These are phyloP conservation scores for Coleophoma crateriformis DNA, from an alignment of 2,329 filamentous ascomycete species.

Conservation along the genomic window DNA sequence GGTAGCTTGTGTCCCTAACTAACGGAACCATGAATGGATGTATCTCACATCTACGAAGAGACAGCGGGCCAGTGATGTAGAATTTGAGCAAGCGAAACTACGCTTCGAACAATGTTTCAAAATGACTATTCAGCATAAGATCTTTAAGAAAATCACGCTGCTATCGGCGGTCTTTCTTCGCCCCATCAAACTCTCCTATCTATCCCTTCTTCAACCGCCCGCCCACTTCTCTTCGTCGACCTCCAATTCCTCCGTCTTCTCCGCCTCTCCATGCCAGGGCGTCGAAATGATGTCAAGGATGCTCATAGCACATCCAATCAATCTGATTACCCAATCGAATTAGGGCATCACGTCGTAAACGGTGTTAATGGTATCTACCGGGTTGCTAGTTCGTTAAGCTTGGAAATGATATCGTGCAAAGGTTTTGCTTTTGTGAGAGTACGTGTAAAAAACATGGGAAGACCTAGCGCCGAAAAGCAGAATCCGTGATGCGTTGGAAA, in stretches of 20 bases:
- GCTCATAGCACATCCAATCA: too few relatives aligned
- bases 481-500: slow-evolving; percentile 18
- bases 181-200: slow-evolving; percentile 12
- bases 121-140: slow-evolving; percentile 8
- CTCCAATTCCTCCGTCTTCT: slow-evolving; percentile 21
- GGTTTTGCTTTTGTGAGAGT: slow-evolving; percentile 1
- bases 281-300: not conserved
- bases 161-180: slow-evolving; percentile 19
- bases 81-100: not conserved
- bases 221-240: slow-evolving; percentile 21
- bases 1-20: too few relatives aligned
- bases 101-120: too few relatives aligned
- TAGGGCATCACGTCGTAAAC: slow-evolving; percentile 23
- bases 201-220: slow-evolving; percentile 21
- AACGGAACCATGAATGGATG: too few relatives aligned
- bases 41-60: too few relatives aligned
- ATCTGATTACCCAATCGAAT: slow-evolving; percentile 8
- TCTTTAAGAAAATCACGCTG: slow-evolving; percentile 20
- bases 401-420: slow-evolving; percentile 25
- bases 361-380: slow-evolving; percentile 24
- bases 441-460: slow-evolving; percentile 17
- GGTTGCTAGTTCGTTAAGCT: slow-evolving; percentile 26
- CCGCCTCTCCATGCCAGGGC: slow-evolving; percentile 16
- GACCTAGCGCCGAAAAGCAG: slow-evolving; percentile 27
- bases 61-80: slow-evolving; percentile 1